These are phyloP conservation scores for Lentinula edodes DNA, from an alignment of 768 basidiomycete species.

Conservation along the genomic window DNA sequence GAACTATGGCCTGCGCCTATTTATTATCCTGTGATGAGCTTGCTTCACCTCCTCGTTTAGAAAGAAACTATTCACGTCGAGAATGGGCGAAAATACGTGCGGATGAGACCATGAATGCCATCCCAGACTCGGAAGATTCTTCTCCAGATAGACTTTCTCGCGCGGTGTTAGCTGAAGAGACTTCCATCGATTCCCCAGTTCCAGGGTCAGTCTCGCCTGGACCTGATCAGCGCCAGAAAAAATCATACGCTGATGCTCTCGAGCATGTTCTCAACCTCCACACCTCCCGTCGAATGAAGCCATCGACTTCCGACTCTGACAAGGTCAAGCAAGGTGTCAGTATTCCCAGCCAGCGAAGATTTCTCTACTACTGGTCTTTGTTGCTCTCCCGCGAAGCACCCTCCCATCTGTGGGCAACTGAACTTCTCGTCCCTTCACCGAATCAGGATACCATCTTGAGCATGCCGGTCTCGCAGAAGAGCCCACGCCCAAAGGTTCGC, in stretches of 20 bases:
- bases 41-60: constrained; percentile 42
- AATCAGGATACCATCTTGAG: constrained; percentile 1
- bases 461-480: constrained; percentile 7
- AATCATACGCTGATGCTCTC: constrained; percentile 34
- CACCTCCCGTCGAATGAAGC: constrained; percentile 65
- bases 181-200: background rate
- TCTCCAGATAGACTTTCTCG: constrained; percentile 9
- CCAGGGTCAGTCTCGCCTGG: constrained; percentile 6
- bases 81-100: constrained; percentile 44
- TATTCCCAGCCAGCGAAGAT: constrained; percentile 78
- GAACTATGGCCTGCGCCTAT: constrained; percentile 81
- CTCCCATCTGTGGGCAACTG: constrained; percentile 37
- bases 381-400: constrained; percentile 55
- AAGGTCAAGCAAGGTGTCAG: constrained; percentile 57
- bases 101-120: constrained; percentile 41
- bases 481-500: constrained; percentile 41
- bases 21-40: constrained; percentile 53
- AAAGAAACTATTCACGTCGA: constrained; percentile 40
- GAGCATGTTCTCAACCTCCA: constrained; percentile 62
- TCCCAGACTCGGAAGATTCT: constrained; percentile 35
- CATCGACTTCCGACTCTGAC: constrained; percentile 21
- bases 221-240: constrained; percentile 1
- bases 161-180: background rate
- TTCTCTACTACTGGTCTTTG: constrained; percentile 73
- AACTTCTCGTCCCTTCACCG: constrained; percentile 5